Evolutionary conservation across 2,329 filamentous ascomycete species (phyloP).

Genomic region (Calonectria crousiana): DNA sequence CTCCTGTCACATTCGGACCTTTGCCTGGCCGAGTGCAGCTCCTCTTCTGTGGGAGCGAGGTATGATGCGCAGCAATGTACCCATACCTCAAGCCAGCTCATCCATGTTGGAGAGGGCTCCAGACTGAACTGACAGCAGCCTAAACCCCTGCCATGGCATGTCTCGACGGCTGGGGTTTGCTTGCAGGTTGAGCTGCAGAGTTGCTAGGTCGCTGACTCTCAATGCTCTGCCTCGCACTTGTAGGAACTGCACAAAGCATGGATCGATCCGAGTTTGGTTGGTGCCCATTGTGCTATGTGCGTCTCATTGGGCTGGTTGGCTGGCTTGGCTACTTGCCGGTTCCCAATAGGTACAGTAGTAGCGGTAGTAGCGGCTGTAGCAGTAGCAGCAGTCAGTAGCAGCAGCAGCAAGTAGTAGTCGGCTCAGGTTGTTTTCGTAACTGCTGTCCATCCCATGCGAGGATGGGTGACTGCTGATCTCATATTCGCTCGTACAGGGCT

Average conservation of each 20-base stretch:
- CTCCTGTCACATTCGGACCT: conserved; percentile 3
- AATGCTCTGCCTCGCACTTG: conserved; percentile 10
- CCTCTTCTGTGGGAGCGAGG: neutral
- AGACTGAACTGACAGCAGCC: conserved; percentile 33
- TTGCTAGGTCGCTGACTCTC: conserved; percentile 8
- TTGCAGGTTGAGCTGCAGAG: conserved; percentile 17
- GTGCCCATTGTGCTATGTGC: conserved; percentile 23
- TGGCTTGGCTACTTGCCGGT: conserved; percentile 22
- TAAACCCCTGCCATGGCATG: conserved; percentile 19
- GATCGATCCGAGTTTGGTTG: conserved; percentile 22
- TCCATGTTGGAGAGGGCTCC: conserved; percentile 29
- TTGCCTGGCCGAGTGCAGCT: neutral
- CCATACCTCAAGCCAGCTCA: conserved; percentile 31
- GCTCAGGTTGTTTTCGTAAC: conserved; percentile 27
- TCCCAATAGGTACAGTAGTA: conserved; percentile 13
- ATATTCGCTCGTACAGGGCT: conserved; percentile 34
- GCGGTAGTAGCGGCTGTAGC: neutral
- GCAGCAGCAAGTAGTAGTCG: neutral
- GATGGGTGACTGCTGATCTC: conserved; percentile 40
- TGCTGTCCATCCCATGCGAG: conserved; percentile 24
- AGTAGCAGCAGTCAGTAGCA: neutral
- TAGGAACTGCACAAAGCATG: conserved; percentile 15
- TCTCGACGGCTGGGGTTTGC: conserved; percentile 24
- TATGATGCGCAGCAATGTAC: conserved; percentile 7
- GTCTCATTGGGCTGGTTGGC: conserved; percentile 12